Evolutionary conservation across 1,284 basidiomycete genomes (phyloP), one percentile per base, ranked within the genome.

Genomic region (Volvariella surrecta): DNA sequence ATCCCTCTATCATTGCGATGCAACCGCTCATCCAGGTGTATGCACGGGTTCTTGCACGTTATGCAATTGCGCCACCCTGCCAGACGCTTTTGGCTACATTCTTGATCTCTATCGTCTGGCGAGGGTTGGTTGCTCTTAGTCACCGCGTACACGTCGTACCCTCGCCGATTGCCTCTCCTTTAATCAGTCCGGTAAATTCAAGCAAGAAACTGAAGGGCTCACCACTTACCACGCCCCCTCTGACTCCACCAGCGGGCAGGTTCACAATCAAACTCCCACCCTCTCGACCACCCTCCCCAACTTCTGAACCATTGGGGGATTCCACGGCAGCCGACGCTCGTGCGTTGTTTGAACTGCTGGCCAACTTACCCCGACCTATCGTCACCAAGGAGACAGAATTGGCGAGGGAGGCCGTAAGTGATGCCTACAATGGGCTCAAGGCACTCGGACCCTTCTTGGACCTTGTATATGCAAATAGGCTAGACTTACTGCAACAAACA

Each of bases 361-460:
- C 58, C 41, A 58, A 62, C 24, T 66, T 89, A 24, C 82, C 85
- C 17, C 73, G 76, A 15, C 85, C 84, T n/a, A 59, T 54, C 3
- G 61, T 60, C 16, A 66, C 68, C 38, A 70, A 66, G 48, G 56
- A 61, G 9, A 69, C 68, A 4, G 64, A 62, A 21, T 59, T 85
- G 15, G 84, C 86, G 9, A 67, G 70, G 18, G 86, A 89, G 55
- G 86, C 82, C 2, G 83, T 88, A 3, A 76, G 82, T 39, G 86
- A 88, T 54, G 86, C 82, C 0, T 79, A 81, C 52, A 73, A 73
- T 43, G 78, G 77, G 6, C 62, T 89, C 20, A 63, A 67, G 49
- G 70, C 75, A 15, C 60, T 88, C 16, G 64, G 64, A 9, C 64
- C 69, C 10, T 64, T 86, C 19, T 62, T 84, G n/a, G 76, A 82